Evolutionary conservation across 208 protist species (phyloP).

Genomic region (Balamuthia mandrillaris): DNA sequence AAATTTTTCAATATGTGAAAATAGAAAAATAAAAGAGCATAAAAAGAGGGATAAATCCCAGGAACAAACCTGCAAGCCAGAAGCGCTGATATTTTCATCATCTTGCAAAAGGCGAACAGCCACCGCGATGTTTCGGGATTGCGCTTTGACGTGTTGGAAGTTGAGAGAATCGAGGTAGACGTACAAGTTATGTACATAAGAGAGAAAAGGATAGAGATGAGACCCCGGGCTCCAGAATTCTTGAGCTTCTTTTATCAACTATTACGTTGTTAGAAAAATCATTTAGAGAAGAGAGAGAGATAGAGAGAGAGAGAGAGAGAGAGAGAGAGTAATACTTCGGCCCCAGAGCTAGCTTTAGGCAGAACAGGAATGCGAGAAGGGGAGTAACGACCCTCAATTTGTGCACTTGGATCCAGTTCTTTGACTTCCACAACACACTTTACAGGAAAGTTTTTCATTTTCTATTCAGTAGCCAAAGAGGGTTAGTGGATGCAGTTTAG

Average conservation of each 20-base stretch:
- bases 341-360: neutral
- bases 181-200: conserved; percentile 11
- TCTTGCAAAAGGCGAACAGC: neutral
- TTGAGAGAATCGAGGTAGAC: neutral
- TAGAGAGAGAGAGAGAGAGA: neutral
- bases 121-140: neutral
- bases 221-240: neutral
- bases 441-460: conserved; percentile 1
- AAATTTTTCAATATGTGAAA: neutral
- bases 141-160: neutral
- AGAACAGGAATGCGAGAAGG: neutral
- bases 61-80: neutral
- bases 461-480: neutral
- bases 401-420: neutral
- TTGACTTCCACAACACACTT: conserved; percentile 13
- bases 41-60: neutral
- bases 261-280: neutral
- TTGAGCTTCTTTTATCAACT: conserved; percentile 1
- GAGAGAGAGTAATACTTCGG: neutral
- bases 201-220: neutral
- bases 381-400: neutral
- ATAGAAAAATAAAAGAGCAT: neutral
- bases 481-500: neutral
- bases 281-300: neutral
- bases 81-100: neutral